These are phyloP conservation scores for Zasmidium cellare DNA, from an alignment of 2,329 filamentous ascomycete species.

Conservation along the genomic window DNA sequence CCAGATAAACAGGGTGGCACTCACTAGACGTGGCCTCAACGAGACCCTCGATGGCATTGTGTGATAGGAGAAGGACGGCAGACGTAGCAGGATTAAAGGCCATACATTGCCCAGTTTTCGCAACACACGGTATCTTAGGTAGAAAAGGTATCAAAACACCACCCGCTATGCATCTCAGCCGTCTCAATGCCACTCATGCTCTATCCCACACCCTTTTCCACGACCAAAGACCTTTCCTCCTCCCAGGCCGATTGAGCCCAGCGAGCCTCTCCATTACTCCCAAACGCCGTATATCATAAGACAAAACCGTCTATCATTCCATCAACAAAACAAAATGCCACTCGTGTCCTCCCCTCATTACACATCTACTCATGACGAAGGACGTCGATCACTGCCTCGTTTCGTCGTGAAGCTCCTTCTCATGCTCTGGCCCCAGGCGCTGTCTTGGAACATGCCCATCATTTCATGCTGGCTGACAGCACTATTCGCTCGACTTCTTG, in stretches of 20 bases:
- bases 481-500: slow-evolving; percentile 64
- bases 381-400: slow-evolving; percentile 39
- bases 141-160: background rate
- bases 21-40: too few relatives aligned
- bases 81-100: too few relatives aligned
- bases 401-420: slow-evolving; percentile 77
- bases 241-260: background rate
- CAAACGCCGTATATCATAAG: background rate
- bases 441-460: slow-evolving; percentile 82
- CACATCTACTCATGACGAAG: slow-evolving; percentile 18
- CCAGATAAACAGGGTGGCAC: too few relatives aligned
- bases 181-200: background rate
- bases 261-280: background rate
- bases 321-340: background rate
- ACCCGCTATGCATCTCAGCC: background rate
- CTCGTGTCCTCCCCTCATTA: background rate
- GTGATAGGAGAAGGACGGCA: too few relatives aligned
- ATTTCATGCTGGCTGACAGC: slow-evolving; percentile 74
- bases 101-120: background rate
- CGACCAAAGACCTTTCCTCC: background rate
- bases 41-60: too few relatives aligned
- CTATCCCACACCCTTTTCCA: background rate
- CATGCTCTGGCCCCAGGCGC: slow-evolving; percentile 91
- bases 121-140: background rate
- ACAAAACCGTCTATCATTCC: background rate